These are phyloP conservation scores for Davidsoniella virescens DNA, from an alignment of 2,329 filamentous ascomycete species.

Conservation along the genomic window DNA sequence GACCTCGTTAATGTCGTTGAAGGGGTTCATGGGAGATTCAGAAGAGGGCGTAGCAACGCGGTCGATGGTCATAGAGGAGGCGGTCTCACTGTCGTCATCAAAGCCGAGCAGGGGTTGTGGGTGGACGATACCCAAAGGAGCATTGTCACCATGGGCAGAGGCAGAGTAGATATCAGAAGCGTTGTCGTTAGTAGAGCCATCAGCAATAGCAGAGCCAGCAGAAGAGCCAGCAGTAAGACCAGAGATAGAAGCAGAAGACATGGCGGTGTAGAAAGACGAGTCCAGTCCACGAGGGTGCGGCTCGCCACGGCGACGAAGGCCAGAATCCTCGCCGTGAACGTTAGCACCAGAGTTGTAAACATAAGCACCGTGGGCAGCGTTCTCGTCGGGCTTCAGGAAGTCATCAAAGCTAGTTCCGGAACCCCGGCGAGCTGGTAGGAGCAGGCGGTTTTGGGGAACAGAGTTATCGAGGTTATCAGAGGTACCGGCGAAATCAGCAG, in stretches of 20 bases:
- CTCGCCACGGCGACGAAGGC: constrained; percentile 31
- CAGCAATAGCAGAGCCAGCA: not conserved
- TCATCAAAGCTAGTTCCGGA: constrained; percentile 40
- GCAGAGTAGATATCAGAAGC: not conserved
- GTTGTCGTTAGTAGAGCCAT: constrained; percentile 11
- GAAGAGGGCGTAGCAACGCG: constrained; percentile 5
- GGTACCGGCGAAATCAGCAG: constrained; percentile 11
- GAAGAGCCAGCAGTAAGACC: not conserved
- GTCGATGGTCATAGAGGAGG: constrained; percentile 5
- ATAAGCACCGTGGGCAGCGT: constrained; percentile 37
- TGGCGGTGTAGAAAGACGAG: constrained; percentile 13
- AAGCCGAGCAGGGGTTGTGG: not conserved
- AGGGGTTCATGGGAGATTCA: constrained; percentile 9
- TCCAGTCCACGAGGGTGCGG: constrained; percentile 14
- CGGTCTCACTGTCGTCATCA: not conserved
- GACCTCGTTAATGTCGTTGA: constrained; percentile 5
- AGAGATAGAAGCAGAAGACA: constrained; percentile 17
- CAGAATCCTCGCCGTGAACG: constrained; percentile 23
- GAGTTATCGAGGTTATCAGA: constrained; percentile 2
- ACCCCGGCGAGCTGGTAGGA: not conserved
- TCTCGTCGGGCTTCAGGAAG: constrained; percentile 35
- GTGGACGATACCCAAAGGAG: not conserved
- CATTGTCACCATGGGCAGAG: not conserved
- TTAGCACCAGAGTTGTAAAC: constrained; percentile 43
- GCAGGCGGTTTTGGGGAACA: too few relatives aligned